A percentile compares a stretch with the other conserved stretches of the same genome.
Conservation (phyloP, 2,329 filamentous ascomycete genomes). For the Juglanconis sp. region DNA sequence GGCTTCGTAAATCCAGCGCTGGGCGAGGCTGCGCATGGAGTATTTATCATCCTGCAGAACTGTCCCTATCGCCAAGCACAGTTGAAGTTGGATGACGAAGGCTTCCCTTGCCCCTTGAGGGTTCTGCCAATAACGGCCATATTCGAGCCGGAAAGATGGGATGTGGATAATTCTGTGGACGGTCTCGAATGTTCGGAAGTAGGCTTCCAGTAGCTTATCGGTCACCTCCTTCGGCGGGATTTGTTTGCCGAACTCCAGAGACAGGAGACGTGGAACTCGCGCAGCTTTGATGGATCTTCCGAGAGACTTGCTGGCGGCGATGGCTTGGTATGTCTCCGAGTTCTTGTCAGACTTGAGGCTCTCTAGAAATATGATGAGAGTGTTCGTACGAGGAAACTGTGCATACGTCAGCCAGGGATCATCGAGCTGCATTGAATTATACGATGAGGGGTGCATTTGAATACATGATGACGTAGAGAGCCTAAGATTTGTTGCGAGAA, state of each 20-base stretch:
- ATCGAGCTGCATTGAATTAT: neutral
- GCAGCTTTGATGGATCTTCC: slow-evolving; percentile 49
- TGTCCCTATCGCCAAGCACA: slow-evolving; percentile 57
- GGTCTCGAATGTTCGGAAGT: slow-evolving; percentile 45
- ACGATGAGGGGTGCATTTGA: neutral
- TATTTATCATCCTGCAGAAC: slow-evolving; percentile 47
- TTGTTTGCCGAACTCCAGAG: slow-evolving; percentile 36
- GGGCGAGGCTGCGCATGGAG: slow-evolving; percentile 45
- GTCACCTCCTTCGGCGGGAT: slow-evolving; percentile 45
- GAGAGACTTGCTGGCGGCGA: slow-evolving; percentile 52
- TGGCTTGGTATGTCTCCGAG: slow-evolving; percentile 30
- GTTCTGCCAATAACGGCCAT: slow-evolving; percentile 46
- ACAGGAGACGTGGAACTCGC: slow-evolving; percentile 42
- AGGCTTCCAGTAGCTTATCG: slow-evolving; percentile 46
- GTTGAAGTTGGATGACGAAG: slow-evolving; percentile 55
- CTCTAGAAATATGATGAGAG: slow-evolving; percentile 42
- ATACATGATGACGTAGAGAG: neutral
- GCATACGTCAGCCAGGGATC: slow-evolving; percentile 8
- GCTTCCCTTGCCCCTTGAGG: slow-evolving; percentile 40
- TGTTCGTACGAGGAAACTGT: slow-evolving; percentile 35
- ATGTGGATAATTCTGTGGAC: slow-evolving; percentile 50
- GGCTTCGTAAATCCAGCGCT: slow-evolving; percentile 57
- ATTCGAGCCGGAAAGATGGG: slow-evolving; percentile 46
- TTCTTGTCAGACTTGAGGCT: slow-evolving; percentile 34
- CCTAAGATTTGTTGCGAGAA: neutral